These are phyloP conservation scores for Nakazawaea molendinolei DNA, from an alignment of 805 yeast genomes.

Conservation along the genomic window DNA sequence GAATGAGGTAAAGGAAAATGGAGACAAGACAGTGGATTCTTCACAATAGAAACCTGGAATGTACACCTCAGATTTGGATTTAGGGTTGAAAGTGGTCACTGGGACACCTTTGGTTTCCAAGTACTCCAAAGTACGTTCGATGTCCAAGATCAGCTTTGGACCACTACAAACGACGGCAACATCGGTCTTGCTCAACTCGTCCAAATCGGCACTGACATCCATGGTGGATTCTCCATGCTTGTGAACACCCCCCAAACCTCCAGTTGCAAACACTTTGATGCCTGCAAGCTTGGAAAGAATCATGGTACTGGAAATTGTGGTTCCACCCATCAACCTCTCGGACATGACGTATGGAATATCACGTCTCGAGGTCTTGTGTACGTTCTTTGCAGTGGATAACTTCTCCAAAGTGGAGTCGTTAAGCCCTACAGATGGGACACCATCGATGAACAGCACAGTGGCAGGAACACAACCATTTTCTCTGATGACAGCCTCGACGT, in stretches of 20 bases:
- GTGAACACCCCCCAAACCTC: constrained; percentile 92
- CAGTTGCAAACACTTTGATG: constrained; percentile 82
- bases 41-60: constrained; percentile 82
- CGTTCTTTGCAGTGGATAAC: constrained; percentile 34
- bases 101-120: constrained; percentile 89
- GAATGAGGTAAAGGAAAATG: constrained; percentile 51
- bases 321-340: constrained; percentile 65
- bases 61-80: constrained; percentile 28
- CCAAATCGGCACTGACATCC: constrained; percentile 85
- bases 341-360: constrained; percentile 74
- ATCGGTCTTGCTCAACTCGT: constrained; percentile 76
- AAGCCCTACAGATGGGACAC: constrained; percentile 68
- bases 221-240: constrained; percentile 66
- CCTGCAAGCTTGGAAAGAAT: constrained; percentile 70
- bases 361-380: constrained; percentile 68
- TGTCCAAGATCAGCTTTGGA: constrained; percentile 80
- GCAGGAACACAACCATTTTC: constrained; percentile 72
- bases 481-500: constrained; percentile 59
- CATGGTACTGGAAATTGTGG: constrained; percentile 88
- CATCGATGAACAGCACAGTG: constrained; percentile 71
- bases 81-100: constrained; percentile 49
- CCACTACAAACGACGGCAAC: constrained; percentile 92
- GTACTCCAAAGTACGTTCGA: constrained; percentile 75
- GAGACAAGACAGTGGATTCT: constrained; percentile 68
- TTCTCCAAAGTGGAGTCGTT: constrained; percentile 36